Evolutionary conservation across 2,329 filamentous ascomycete species (phyloP).

Genomic region (Talaromyces sp.): DNA sequence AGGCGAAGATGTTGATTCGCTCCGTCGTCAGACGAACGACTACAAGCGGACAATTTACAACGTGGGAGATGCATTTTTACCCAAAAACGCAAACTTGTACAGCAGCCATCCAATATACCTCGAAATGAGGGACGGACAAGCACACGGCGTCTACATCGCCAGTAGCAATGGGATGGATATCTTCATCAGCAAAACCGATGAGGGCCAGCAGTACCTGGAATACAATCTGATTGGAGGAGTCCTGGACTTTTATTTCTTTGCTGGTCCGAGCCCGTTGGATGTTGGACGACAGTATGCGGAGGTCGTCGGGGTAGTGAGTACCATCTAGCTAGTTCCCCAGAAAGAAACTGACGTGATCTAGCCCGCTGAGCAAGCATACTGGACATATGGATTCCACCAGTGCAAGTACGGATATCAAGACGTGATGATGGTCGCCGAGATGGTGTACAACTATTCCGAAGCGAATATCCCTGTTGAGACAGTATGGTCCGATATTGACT

Average conservation of each 20-base stretch:
- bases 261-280: constrained; percentile 56
- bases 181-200: constrained; percentile 61
- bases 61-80: constrained; percentile 61
- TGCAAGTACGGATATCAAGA: constrained; percentile 62
- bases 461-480: constrained; percentile 43
- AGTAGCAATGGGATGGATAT: constrained; percentile 76
- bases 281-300: constrained; percentile 59
- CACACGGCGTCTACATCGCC: constrained; percentile 63
- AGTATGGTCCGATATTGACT: constrained; percentile 46
- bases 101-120: constrained; percentile 72
- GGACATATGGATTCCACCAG: constrained; percentile 65
- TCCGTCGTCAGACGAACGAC: constrained; percentile 64
- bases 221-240: constrained; percentile 76
- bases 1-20: constrained; percentile 70
- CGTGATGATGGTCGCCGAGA: constrained; percentile 42
- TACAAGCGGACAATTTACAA: constrained; percentile 69
- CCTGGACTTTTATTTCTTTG: constrained; percentile 66
- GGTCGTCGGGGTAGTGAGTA: constrained; percentile 41
- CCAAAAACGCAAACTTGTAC: constrained; percentile 64
- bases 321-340: too few species aligned
- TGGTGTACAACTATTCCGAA: constrained; percentile 42
- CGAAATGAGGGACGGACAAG: constrained; percentile 61
- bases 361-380: constrained; percentile 78
- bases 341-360: not conserved
- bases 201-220: constrained; percentile 64